These are phyloP conservation scores for Fonticula alba DNA, from an alignment of 78 protist species.

Conservation along the genomic window DNA sequence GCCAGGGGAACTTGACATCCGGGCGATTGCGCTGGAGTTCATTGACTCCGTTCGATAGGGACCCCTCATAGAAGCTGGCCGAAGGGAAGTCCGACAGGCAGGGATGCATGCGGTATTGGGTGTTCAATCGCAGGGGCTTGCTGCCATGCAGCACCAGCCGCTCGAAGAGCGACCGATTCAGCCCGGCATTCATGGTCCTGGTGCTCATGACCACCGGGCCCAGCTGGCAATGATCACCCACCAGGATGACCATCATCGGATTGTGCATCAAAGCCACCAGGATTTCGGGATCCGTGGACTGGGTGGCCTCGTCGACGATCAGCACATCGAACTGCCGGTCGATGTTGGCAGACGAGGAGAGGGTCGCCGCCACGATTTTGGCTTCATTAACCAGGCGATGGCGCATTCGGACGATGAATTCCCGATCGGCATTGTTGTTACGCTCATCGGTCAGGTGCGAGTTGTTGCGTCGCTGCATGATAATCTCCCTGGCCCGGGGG, in stretches of 20 bases:
- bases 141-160: slow-evolving; percentile 77
- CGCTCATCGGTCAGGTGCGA: too few relatives aligned
- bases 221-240: slow-evolving; percentile 87
- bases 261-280: too few relatives aligned
- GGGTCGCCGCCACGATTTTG: too few relatives aligned
- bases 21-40: background rate
- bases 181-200: slow-evolving; percentile 86
- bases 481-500: too few relatives aligned
- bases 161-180: slow-evolving; percentile 90
- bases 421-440: too few relatives aligned
- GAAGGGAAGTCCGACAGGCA: slow-evolving; percentile 85
- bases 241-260: slow-evolving; percentile 23
- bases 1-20: slow-evolving; percentile 73
- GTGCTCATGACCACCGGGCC: slow-evolving; percentile 97
- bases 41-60: slow-evolving; percentile 87
- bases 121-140: slow-evolving; percentile 84
- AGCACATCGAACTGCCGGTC: slow-evolving; percentile 84
- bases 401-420: too few relatives aligned
- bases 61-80: slow-evolving; percentile 95
- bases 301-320: slow-evolving; percentile 93
- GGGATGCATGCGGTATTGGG: slow-evolving; percentile 99
- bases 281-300: slow-evolving; percentile 97
- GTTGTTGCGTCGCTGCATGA: too few relatives aligned
- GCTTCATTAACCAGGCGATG: too few relatives aligned
- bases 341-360: too few relatives aligned